Percentiles rank a stretch among this genome's conserved stretches.
Evolutionary conservation across 371 early-diverging fungal species (phyloP).

Genomic region (Rhizopus delemar): DNA sequence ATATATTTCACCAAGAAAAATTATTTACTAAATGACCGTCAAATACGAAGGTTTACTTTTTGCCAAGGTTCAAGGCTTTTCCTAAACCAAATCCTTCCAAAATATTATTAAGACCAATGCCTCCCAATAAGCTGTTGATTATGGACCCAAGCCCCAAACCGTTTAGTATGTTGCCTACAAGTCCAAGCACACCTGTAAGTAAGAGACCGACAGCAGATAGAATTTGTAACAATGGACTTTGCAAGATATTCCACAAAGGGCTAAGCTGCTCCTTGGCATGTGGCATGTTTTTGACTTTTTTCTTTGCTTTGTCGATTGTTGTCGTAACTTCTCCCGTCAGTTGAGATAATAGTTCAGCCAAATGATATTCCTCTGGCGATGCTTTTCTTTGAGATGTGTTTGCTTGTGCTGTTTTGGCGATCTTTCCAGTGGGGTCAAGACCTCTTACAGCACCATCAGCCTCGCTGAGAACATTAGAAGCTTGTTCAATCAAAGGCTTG

Average conservation of each 20-base stretch:
- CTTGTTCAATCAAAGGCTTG: slow-evolving; percentile 35
- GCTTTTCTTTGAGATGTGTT: slow-evolving; percentile 28
- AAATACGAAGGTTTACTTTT: slow-evolving; percentile 12
- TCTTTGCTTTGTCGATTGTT: slow-evolving; percentile 38
- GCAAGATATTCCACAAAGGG: slow-evolving; percentile 32
- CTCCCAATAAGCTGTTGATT: slow-evolving; percentile 30
- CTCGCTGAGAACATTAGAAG: slow-evolving; percentile 29
- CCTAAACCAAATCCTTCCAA: slow-evolving; percentile 33
- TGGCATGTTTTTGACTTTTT: slow-evolving; percentile 35
- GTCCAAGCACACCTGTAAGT: slow-evolving; percentile 32
- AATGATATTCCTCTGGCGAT: slow-evolving; percentile 29
- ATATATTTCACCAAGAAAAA: too few relatives aligned
- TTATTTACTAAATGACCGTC: too few relatives aligned
- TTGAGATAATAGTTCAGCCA: slow-evolving; percentile 31
- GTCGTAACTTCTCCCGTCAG: slow-evolving; percentile 32
- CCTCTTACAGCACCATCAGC: slow-evolving; percentile 34
- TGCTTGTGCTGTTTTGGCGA: slow-evolving; percentile 32
- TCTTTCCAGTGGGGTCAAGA: slow-evolving; percentile 30
- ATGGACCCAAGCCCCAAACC: slow-evolving; percentile 33
- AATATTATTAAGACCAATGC: slow-evolving; percentile 35
- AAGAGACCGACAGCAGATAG: slow-evolving; percentile 36
- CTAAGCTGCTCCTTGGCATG: slow-evolving; percentile 32
- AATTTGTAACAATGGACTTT: slow-evolving; percentile 35
- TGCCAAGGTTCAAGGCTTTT: slow-evolving; percentile 16
- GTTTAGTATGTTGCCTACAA: slow-evolving; percentile 33